These are phyloP conservation scores for Penicillium digitatum DNA, from an alignment of 2,329 filamentous ascomycete genomes.

Conservation along the genomic window DNA sequence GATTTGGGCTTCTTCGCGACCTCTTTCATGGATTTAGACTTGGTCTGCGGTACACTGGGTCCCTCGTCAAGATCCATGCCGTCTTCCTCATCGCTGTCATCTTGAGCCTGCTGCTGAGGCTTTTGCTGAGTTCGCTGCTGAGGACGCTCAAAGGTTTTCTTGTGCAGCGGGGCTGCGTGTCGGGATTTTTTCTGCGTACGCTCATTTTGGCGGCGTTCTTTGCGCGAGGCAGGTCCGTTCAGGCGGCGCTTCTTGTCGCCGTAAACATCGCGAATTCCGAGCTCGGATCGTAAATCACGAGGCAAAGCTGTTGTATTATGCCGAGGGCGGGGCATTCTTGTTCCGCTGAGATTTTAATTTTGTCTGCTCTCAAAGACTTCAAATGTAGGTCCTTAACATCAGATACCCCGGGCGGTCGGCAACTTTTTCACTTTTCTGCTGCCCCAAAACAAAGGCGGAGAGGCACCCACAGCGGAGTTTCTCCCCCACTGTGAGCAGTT, in stretches of 20 bases:
- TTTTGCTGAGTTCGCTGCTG: conserved; percentile 14
- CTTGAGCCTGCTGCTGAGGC: conserved; percentile 11
- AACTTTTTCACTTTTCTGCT: conserved; percentile 27
- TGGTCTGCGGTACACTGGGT: conserved; percentile 12
- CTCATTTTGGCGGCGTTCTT: conserved; percentile 65
- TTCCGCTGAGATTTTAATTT: neutral
- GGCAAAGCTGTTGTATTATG: conserved; percentile 45
- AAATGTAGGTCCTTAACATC: neutral
- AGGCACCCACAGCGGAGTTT: conserved; percentile 23
- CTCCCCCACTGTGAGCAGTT: conserved; percentile 16
- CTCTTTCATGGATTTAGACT: conserved; percentile 24
- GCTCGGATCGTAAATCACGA: conserved; percentile 37
- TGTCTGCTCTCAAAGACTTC: neutral
- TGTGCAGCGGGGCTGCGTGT: conserved; percentile 24
- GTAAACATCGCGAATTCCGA: conserved; percentile 39
- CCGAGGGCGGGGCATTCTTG: conserved; percentile 34
- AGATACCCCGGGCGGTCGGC: conserved; percentile 15
- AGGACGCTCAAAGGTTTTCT: conserved; percentile 10
- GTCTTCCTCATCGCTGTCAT: conserved; percentile 24
- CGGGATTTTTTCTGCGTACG: conserved; percentile 58
- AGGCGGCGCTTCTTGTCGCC: conserved; percentile 32
- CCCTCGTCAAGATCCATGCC: conserved; percentile 19
- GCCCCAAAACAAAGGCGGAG: conserved; percentile 19
- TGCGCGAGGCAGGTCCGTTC: conserved; percentile 45
- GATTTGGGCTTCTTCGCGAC: conserved; percentile 29